Percentiles rank a stretch among this genome's conserved stretches.
These are phyloP conservation scores for Pleurozium schreberi DNA, from an alignment of 225 moss, liverwort and hornwort genomes.

Conservation along the genomic window DNA sequence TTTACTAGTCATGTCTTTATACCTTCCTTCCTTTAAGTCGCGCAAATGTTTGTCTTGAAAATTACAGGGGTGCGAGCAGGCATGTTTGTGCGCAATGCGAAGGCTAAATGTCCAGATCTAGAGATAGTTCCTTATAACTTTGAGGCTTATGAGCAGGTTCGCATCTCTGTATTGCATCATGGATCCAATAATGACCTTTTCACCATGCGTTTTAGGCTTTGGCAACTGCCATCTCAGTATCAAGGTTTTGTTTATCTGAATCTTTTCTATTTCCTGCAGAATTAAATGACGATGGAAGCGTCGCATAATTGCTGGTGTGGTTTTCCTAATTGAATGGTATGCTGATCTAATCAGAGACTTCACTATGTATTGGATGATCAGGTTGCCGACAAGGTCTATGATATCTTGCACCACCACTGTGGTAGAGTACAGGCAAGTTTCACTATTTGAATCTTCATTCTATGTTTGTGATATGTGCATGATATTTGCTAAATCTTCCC, in stretches of 20 bases:
- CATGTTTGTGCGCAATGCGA: slow-evolving; percentile 84
- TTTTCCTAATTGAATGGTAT: not conserved
- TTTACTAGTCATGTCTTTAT: not conserved
- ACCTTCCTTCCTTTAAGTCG: not conserved
- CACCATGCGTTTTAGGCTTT: not conserved
- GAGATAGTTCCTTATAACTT: slow-evolving; percentile 90
- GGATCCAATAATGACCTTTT: not conserved
- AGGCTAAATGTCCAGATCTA: slow-evolving; percentile 69
- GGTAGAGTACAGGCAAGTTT: slow-evolving; percentile 71
- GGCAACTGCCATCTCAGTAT: not conserved
- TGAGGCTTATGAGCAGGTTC: slow-evolving; percentile 91
- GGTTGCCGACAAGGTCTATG: slow-evolving; percentile 94
- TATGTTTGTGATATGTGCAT: not conserved
- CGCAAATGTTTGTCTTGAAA: not conserved
- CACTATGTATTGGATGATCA: slow-evolving; percentile 18
- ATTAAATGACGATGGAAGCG: not conserved
- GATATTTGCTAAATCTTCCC: not conserved
- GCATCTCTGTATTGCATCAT: not conserved
- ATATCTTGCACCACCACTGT: slow-evolving; percentile 85
- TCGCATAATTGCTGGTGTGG: not conserved
- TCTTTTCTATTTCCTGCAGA: not conserved
- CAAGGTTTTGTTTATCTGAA: not conserved
- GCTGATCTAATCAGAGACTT: not conserved
- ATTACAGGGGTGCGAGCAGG: slow-evolving; percentile 78
- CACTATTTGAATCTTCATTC: not conserved